phyloP scores from a whole-genome alignment of 2,329 filamentous ascomycete species.

The Chaetomiaceae sp. region DNA sequence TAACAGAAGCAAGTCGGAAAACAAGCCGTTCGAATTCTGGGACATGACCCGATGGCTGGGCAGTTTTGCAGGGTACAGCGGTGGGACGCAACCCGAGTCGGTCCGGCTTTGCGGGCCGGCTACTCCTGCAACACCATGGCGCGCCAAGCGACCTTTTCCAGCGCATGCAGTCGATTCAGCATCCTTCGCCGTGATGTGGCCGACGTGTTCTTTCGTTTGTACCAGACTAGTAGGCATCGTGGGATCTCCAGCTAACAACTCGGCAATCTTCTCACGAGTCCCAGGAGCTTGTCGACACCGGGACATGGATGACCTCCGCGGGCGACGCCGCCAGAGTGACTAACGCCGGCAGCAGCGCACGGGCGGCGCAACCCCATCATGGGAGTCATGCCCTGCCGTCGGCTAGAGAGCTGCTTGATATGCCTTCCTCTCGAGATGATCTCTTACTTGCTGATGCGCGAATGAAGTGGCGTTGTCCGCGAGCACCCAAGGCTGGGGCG shows the following conservation, averaged over 20 bases:
- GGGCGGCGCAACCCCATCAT: no score
- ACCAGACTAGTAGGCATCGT: neutral
- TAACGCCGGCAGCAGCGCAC: no score
- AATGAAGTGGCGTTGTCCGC: no score
- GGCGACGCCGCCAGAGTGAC: no score
- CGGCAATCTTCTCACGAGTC: neutral
- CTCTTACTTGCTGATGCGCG: no score
- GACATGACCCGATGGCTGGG: neutral
- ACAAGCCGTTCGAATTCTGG: constrained; percentile 5
- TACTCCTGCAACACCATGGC: constrained; percentile 11
- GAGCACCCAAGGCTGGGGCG: no score
- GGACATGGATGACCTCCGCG: no score
- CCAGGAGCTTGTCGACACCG: neutral
- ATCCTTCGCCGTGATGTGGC: constrained; percentile 14
- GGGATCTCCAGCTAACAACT: neutral
- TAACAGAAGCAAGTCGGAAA: constrained; percentile 12
- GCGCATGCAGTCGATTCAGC: neutral
- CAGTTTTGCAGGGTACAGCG: neutral
- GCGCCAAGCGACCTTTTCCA: constrained; percentile 24
- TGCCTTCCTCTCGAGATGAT: no score
- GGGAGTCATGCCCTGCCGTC: no score
- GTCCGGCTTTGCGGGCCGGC: constrained; percentile 26
- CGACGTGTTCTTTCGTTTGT: neutral
- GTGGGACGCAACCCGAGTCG: constrained; percentile 17
- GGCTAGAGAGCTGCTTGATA: no score